Conservation (phyloP, 106 monocot species). For the Narthecium ossifragum region DNA sequence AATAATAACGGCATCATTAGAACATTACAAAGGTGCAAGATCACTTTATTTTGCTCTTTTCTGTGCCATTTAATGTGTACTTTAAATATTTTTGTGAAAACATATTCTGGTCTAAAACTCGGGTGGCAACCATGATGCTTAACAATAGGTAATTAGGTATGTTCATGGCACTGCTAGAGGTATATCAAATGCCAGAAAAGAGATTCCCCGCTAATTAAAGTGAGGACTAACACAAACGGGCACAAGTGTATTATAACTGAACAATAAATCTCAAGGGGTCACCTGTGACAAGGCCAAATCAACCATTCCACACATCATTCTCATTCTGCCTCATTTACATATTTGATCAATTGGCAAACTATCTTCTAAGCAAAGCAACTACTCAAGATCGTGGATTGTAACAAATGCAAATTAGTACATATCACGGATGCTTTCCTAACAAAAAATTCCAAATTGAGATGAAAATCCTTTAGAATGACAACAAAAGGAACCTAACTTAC, state of each 20-base stretch:
- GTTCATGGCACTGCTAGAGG: too few species aligned
- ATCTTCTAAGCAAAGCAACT: not conserved
- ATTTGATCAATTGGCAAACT: not conserved
- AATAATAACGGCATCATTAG: not conserved
- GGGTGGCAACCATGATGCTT: too few species aligned
- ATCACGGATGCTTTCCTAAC: not conserved
- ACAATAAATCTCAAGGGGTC: too few species aligned
- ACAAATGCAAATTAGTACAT: not conserved
- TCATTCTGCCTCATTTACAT: not conserved
- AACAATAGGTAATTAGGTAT: too few species aligned
- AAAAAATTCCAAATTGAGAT: not conserved
- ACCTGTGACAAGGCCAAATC: too few species aligned
- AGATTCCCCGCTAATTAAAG: too few species aligned
- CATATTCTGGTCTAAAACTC: too few species aligned
- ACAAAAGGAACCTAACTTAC: constrained; percentile 3
- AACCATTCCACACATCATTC: too few species aligned
- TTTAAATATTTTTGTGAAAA: too few species aligned
- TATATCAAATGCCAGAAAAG: too few species aligned
- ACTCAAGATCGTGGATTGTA: not conserved
- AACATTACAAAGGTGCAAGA: not conserved
- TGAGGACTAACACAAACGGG: too few species aligned
- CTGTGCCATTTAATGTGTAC: not conserved
- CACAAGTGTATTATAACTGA: too few species aligned
- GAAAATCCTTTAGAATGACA: not conserved
- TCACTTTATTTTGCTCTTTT: not conserved